Evolutionary conservation across 495 filamentous ascomycete genomes (phyloP).

Genomic region (Pseudotulostoma volvatum): DNA sequence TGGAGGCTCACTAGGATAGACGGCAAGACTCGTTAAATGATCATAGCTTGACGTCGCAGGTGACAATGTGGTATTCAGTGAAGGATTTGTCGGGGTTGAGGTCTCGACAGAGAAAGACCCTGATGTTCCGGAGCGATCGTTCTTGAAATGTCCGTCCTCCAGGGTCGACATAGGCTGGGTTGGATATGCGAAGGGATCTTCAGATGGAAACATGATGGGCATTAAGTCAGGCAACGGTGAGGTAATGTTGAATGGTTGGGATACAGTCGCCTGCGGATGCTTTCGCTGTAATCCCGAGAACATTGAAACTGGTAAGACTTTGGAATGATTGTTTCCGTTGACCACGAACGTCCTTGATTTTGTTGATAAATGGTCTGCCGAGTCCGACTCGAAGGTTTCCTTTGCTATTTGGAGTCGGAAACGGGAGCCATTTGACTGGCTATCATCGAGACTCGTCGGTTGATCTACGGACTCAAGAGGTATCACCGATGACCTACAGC

Average conservation of each 20-base stretch:
- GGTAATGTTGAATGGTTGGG: conserved; percentile 21
- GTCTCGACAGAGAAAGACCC: neutral
- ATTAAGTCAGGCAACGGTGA: conserved; percentile 51
- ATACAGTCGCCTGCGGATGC: conserved; percentile 15
- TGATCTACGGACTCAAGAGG: conserved; percentile 9
- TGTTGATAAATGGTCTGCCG: too few species aligned
- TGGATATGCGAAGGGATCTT: conserved; percentile 81
- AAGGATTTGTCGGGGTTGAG: neutral
- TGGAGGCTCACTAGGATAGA: too few species aligned
- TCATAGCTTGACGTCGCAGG: neutral
- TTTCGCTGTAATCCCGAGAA: too few species aligned
- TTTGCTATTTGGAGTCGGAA: too few species aligned
- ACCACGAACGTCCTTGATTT: too few species aligned
- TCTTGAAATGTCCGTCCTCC: conserved; percentile 33
- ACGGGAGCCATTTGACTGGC: neutral
- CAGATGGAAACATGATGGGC: conserved; percentile 83
- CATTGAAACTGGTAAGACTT: too few species aligned
- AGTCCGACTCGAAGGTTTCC: too few species aligned
- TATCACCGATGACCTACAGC: conserved; percentile 10
- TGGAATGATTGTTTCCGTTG: too few species aligned
- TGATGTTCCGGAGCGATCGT: conserved; percentile 1
- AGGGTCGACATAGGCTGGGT: conserved; percentile 61
- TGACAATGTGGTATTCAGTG: neutral
- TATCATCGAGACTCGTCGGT: conserved; percentile 21
- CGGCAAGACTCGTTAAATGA: neutral